Evolutionary conservation across 2,329 filamentous ascomycete species (phyloP).

Genomic region (Nannizzia gypsea): DNA sequence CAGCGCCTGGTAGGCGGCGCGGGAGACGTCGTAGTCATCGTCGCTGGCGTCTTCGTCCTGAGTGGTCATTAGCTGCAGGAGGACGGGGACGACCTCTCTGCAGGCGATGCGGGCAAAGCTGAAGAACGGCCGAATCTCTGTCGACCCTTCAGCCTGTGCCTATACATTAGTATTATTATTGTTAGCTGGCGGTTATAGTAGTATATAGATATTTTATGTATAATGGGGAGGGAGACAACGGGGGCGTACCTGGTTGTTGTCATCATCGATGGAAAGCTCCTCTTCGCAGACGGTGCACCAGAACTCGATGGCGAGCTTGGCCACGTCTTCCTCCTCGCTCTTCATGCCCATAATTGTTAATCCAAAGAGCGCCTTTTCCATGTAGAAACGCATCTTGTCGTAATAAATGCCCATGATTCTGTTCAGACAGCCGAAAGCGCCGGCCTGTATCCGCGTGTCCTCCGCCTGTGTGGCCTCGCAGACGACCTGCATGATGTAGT

Average conservation of each 20-base stretch:
- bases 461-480: conserved; percentile 95
- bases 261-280: conserved; percentile 94
- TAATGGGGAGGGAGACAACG: conserved; percentile 1
- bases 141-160: conserved; percentile 57
- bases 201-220: background rate
- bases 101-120: conserved; percentile 92
- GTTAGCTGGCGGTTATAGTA: background rate
- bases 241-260: conserved; percentile 63
- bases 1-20: conserved; percentile 90
- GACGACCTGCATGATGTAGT: conserved; percentile 99
- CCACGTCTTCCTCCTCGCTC: conserved; percentile 91
- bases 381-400: conserved; percentile 99
- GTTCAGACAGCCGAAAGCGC: conserved; percentile 93
- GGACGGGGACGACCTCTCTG: conserved; percentile 83
- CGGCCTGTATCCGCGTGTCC: conserved; percentile 84
- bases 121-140: conserved; percentile 83
- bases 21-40: conserved; percentile 93
- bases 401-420: conserved; percentile 98
- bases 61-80: conserved; percentile 80
- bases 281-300: conserved; percentile 99
- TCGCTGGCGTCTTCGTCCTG: conserved; percentile 95
- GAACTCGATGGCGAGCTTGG: conserved; percentile 96
- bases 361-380: conserved; percentile 98
- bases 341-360: conserved; percentile 98
- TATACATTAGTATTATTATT: conserved; percentile 14